Base-by-base conservation (phyloP, 805 yeast species). In the Teunomyces funiuensis region DNA sequence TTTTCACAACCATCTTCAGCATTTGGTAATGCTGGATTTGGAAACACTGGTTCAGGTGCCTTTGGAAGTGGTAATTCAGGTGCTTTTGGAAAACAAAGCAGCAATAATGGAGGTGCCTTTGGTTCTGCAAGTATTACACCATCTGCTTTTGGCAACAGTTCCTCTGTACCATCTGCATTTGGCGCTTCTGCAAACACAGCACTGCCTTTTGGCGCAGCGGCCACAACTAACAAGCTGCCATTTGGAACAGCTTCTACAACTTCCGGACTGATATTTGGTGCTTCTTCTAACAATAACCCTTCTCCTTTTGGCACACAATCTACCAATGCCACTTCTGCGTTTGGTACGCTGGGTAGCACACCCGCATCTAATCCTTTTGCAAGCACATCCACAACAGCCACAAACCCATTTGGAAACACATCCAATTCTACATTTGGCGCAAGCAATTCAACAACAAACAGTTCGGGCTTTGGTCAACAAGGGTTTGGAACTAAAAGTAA, bases 211-310 rank as follows among this genome's bases (percentile, higher is more conserved):
- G 47, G 44, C 8, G 30, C 37, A 3, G 26, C 45, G 10, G 6
- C 36, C 10, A 30, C 44, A 5, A 13, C 40, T 10, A 20, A 26
- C 14, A 27, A 42, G 14, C 42, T 43, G 13, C 47, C 53, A 18
- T 57, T 53, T 43, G 60, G 60, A 3, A 34, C 27, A 9, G 26
- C 42, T 7, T n/a, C 33, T 18, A 31, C 41, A 10, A 8, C 33
- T 36, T 20, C 30, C 5, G 22, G 29, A 1, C 28, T 28, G 25
- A 23, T 33, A 22, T 41, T 41, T 29, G 43, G 43, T 10, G 9
- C 16, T 23, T 23, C 37, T 7, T 16, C 14, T 16, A 26, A 36
- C 10, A 37, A 13, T 15, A 33, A 29, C 13, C 6, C 37, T 7
- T 27, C 39, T 14, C 18, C 46, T 8, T 36, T 42, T 31, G 40